These are phyloP conservation scores for Phoma sp. DNA, from an alignment of 2,329 filamentous ascomycete genomes.

Conservation along the genomic window DNA sequence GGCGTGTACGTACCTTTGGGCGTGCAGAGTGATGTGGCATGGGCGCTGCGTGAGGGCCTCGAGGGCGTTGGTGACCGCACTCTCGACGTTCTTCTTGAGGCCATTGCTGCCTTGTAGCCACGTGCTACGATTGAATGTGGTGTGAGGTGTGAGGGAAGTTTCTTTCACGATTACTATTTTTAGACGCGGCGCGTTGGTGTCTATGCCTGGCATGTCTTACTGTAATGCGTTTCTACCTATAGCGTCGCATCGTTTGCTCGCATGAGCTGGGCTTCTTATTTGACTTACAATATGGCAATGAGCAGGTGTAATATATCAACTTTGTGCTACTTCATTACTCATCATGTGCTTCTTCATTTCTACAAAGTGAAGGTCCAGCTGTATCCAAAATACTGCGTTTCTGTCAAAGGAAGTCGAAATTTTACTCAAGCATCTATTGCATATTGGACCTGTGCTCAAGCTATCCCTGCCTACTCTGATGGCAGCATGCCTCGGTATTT, in stretches of 20 bases:
- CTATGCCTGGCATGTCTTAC: neutral
- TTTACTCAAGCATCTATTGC: too few relatives aligned
- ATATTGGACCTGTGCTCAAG: too few relatives aligned
- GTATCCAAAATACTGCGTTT: too few relatives aligned
- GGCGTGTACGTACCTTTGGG: slow-evolving; percentile 85
- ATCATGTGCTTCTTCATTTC: neutral
- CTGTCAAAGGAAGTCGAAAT: too few relatives aligned
- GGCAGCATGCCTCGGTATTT: neutral
- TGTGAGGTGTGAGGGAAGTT: neutral
- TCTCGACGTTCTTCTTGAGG: slow-evolving; percentile 63
- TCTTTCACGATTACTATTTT: neutral
- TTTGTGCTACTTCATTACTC: neutral
- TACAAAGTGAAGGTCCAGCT: neutral
- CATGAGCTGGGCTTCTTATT: neutral
- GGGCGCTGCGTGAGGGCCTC: slow-evolving; percentile 68
- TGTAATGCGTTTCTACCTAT: neutral
- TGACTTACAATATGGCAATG: neutral
- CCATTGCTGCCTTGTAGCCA: slow-evolving; percentile 60
- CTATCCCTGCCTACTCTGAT: too few relatives aligned
- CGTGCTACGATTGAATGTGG: neutral
- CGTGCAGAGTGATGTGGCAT: slow-evolving; percentile 84
- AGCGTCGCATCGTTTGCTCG: neutral
- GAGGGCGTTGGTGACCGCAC: slow-evolving; percentile 56
- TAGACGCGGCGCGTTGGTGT: neutral
- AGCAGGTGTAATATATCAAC: neutral